Evolutionary conservation across 371 early-diverging fungal genomes (phyloP).

Genomic region (Mucor piriformis): DNA sequence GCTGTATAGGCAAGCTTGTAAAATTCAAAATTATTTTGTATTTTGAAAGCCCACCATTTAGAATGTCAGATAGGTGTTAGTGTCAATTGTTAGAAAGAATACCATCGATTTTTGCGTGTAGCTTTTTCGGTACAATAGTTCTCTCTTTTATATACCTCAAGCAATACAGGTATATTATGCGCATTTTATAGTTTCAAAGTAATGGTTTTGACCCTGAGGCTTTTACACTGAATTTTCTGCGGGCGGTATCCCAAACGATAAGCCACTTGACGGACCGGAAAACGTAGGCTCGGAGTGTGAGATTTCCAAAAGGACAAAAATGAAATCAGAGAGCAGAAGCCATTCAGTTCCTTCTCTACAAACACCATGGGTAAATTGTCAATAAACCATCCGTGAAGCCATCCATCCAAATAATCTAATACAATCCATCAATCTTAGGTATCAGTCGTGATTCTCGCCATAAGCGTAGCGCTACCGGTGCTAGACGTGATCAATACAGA

Average conservation of each 20-base stretch:
- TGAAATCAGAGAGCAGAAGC: slow-evolving; percentile 64
- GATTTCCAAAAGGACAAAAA: slow-evolving; percentile 54
- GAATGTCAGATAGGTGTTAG: no score
- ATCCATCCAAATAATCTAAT: slow-evolving; percentile 25
- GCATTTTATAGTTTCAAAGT: no score
- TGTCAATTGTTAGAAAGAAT: no score
- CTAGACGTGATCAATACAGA: slow-evolving; percentile 96
- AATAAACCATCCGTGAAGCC: slow-evolving; percentile 18
- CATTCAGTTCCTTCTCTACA: slow-evolving; percentile 43
- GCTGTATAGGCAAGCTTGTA: no score
- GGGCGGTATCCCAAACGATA: background rate
- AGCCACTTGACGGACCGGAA: slow-evolving; percentile 23
- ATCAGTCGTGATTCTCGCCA: slow-evolving; percentile 97
- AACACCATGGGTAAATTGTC: slow-evolving; percentile 34
- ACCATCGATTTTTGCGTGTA: no score
- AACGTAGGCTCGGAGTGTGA: slow-evolving; percentile 20
- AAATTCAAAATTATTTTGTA: no score
- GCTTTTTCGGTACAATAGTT: no score
- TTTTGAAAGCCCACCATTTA: no score
- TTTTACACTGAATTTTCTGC: background rate
- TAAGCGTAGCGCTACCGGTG: slow-evolving; percentile 98
- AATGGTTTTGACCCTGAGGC: background rate
- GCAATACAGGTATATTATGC: no score
- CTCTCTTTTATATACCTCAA: no score
- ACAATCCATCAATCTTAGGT: slow-evolving; percentile 60